Percentiles rank a stretch among this genome's conserved stretches.
phyloP scores from a whole-genome alignment of 2,329 filamentous ascomycete species.

The Fusarium sterilihyphosum region DNA sequence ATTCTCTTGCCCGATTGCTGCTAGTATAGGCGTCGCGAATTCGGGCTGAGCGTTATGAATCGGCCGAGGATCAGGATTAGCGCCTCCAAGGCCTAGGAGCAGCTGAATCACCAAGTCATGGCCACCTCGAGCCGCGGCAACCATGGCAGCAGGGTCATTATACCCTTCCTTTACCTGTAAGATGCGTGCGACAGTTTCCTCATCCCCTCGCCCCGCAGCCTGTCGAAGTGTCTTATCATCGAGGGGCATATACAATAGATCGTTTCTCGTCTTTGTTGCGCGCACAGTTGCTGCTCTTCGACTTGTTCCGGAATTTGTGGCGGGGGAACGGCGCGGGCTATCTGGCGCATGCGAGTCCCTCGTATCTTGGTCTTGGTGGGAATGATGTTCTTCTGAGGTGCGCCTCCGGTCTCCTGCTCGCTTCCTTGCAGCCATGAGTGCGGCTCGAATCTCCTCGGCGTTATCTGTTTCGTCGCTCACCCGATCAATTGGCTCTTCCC shows the following conservation, averaged over 20 bases:
- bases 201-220: conserved; percentile 69
- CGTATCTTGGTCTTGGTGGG: conserved; percentile 57
- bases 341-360: conserved; percentile 65
- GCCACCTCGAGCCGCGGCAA: conserved; percentile 90
- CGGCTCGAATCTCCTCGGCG: conserved; percentile 78
- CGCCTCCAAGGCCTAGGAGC: conserved; percentile 73
- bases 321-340: conserved; percentile 68
- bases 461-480: conserved; percentile 80
- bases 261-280: conserved; percentile 72
- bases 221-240: conserved; percentile 69
- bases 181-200: conserved; percentile 69
- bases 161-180: conserved; percentile 69
- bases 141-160: conserved; percentile 85
- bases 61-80: conserved; percentile 75
- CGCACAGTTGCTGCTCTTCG: conserved; percentile 66
- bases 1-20: conserved; percentile 90
- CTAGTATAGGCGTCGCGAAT: conserved; percentile 90
- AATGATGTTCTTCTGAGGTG: conserved; percentile 68
- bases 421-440: conserved; percentile 69
- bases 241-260: conserved; percentile 70
- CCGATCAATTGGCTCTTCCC: conserved; percentile 89
- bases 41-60: conserved; percentile 70
- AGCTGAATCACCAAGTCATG: conserved; percentile 89
- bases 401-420: conserved; percentile 63
- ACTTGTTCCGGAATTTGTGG: conserved; percentile 53